phyloP scores from a whole-genome alignment of 2,329 filamentous ascomycete species.

The Akanthomyces lecanii region DNA sequence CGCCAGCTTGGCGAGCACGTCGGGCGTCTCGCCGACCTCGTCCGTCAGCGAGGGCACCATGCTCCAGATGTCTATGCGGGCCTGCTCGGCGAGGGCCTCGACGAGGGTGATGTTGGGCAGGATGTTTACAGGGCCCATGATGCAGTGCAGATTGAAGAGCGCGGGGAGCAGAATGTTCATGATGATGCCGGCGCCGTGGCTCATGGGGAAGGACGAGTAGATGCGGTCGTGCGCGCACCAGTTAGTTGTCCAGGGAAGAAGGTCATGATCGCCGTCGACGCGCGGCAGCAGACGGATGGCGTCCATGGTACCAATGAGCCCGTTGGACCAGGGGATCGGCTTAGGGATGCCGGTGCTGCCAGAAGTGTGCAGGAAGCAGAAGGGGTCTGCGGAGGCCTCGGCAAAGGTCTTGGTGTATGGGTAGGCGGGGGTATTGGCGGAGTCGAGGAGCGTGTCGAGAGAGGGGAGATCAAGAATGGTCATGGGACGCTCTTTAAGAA shows the following conservation, averaged over 20 bases:
- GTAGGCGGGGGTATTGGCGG: slow-evolving; percentile 21
- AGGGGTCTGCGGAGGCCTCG: slow-evolving; percentile 30
- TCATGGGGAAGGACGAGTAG: slow-evolving; percentile 36
- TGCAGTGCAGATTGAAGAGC: slow-evolving; percentile 32
- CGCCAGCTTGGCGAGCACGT: slow-evolving; percentile 29
- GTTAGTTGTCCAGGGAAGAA: slow-evolving; percentile 27
- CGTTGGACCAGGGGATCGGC: slow-evolving; percentile 34
- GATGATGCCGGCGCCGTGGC: slow-evolving; percentile 36
- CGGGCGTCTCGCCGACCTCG: slow-evolving; percentile 30
- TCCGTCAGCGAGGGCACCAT: slow-evolving; percentile 35
- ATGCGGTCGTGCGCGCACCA: slow-evolving; percentile 29
- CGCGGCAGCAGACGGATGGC: slow-evolving; percentile 32
- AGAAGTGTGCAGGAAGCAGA: slow-evolving; percentile 38
- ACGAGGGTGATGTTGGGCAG: slow-evolving; percentile 35
- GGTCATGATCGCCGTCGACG: slow-evolving; percentile 26
- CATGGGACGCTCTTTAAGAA: slow-evolving; percentile 25
- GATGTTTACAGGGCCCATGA: slow-evolving; percentile 33
- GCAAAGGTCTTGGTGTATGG: slow-evolving; percentile 32
- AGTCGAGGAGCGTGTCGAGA: slow-evolving; percentile 27
- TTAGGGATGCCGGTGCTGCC: slow-evolving; percentile 41
- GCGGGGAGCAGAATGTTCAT: slow-evolving; percentile 38
- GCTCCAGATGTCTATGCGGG: slow-evolving; percentile 36
- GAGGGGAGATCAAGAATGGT: slow-evolving; percentile 27
- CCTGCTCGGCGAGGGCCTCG: slow-evolving; percentile 29
- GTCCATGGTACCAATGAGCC: slow-evolving; percentile 32